phyloP scores from a whole-genome alignment of 2,329 filamentous ascomycete genomes.

The Dendrostoma leiphaemia region DNA sequence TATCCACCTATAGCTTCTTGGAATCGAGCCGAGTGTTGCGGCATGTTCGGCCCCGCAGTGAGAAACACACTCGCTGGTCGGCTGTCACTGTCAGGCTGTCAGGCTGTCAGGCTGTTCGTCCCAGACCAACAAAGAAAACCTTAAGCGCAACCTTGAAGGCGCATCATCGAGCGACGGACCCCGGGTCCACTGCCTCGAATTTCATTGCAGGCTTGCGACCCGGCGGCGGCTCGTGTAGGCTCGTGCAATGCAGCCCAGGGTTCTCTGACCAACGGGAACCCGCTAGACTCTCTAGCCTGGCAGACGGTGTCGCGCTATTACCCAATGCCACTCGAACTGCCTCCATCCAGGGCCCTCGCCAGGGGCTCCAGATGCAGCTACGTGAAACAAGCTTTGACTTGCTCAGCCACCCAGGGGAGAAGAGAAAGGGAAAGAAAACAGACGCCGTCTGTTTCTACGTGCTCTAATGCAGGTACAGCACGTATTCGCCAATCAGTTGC shows the following conservation, averaged over 20 bases:
- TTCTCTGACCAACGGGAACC: constrained; percentile 3
- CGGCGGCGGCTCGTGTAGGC: too few relatives aligned
- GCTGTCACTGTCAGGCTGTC: too few relatives aligned
- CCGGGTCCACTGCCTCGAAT: neutral
- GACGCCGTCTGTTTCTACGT: neutral
- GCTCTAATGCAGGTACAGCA: constrained; percentile 18
- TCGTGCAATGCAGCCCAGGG: neutral
- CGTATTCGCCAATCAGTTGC: constrained; percentile 1
- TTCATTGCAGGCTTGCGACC: neutral
- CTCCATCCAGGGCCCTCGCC: too few relatives aligned
- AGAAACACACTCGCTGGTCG: neutral
- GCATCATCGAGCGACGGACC: neutral
- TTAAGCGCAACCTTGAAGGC: constrained; percentile 1
- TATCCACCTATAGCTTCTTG: too few relatives aligned
- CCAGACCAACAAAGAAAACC: too few relatives aligned
- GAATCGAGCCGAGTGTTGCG: too few relatives aligned
- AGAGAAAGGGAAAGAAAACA: neutral
- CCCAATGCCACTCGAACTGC: too few relatives aligned
- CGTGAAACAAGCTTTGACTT: constrained; percentile 13
- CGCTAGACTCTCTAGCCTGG: neutral
- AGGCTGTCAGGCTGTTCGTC: too few relatives aligned
- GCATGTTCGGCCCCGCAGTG: too few relatives aligned
- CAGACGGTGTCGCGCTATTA: neutral
- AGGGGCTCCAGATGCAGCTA: neutral
- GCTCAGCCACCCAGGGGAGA: constrained; percentile 19